A percentile compares a stretch with the other conserved stretches of the same genome.
phyloP scores from a whole-genome alignment of 1,284 basidiomycete genomes.

The Exsudoporus floridanus region DNA sequence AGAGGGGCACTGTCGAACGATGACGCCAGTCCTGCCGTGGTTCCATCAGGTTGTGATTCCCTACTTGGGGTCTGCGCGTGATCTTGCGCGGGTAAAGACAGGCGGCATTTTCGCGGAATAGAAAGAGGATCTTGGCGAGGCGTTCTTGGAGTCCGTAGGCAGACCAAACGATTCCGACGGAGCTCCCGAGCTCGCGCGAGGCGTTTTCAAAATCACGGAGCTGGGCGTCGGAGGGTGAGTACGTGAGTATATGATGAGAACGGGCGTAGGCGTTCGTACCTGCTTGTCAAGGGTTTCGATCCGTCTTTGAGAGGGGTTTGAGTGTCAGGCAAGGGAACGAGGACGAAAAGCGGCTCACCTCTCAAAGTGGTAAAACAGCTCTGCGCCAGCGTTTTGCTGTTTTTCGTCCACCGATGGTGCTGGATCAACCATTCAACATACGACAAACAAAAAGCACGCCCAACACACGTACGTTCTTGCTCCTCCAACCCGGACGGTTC shows the following conservation, averaged over 20 bases:
- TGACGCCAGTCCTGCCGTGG: constrained; percentile 23
- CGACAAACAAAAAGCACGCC: background rate
- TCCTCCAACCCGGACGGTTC: constrained; percentile 21
- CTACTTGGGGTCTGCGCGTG: constrained; percentile 26
- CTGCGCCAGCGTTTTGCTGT: constrained; percentile 25
- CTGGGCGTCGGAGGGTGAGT: constrained; percentile 10
- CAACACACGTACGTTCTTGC: constrained; percentile 18
- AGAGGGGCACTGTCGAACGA: constrained; percentile 14
- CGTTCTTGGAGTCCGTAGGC: constrained; percentile 35
- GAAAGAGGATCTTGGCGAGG: constrained; percentile 33
- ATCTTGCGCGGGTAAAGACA: constrained; percentile 34
- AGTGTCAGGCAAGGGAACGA: background rate
- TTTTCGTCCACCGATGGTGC: constrained; percentile 27
- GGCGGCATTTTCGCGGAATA: constrained; percentile 37
- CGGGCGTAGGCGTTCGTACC: constrained; percentile 15
- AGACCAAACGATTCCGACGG: constrained; percentile 36
- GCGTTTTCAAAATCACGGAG: constrained; percentile 37
- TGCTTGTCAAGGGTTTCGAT: constrained; percentile 35
- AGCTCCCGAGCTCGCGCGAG: constrained; percentile 36
- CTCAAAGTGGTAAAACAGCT: constrained; percentile 27
- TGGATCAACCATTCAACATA: constrained; percentile 6
- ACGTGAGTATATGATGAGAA: background rate
- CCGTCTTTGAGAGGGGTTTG: constrained; percentile 20
- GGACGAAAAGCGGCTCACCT: constrained; percentile 7
- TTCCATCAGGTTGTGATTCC: constrained; percentile 34